Base-by-base conservation (phyloP, 768 basidiomycete species). In the Nevesoporus exiguus region DNA sequence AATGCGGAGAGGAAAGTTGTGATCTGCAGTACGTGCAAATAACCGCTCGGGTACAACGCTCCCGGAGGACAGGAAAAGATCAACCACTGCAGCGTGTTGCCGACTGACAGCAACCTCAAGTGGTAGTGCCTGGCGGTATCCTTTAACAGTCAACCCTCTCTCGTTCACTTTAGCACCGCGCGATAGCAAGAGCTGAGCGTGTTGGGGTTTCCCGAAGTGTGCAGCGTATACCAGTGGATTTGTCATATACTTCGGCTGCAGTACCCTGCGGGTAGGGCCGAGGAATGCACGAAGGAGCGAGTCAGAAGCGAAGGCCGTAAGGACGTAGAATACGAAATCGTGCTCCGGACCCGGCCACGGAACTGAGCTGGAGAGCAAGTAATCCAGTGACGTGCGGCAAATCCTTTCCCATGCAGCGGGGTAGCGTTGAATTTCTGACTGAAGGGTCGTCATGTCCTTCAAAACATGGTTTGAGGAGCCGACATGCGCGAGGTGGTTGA, bases 151-250 rank as follows among this genome's bases (percentile, higher is more conserved):
- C 21, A 58, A 27, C 7, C 57, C 57, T 10, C 13, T 37, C 19
- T 52, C 41, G 17, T 58, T 52, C 13, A 58, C 46, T 27, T 58
- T 31, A 2, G 46, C 39, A 5, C 56, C 56, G 1, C 10, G 21
- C 15, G 14, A 44, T 2, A 58, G 41, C 14, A 58, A 40, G 1
- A 47, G 3, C 25, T 27, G 21, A 3, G 56, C 56, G 8, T 59
- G 56, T 9, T 36, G 17, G 8, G 13, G 4, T 39, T 42, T 59
- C 9, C 51, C 51, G 7, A 59, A 59, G 7, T 59, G 24, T 21
- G 58, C 51, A 17, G 51, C 57, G 15, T 59, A 58, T 25, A 59
- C 17, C 29, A 59, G 34, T 3, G 58, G 58, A 17, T 59, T 59
- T 14, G 48, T 54, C 33, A 17, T 39, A 24, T 51, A 2, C 25